These are phyloP conservation scores for Ceratocystis cubensis DNA, from an alignment of 2,329 filamentous ascomycete genomes.

Conservation along the genomic window DNA sequence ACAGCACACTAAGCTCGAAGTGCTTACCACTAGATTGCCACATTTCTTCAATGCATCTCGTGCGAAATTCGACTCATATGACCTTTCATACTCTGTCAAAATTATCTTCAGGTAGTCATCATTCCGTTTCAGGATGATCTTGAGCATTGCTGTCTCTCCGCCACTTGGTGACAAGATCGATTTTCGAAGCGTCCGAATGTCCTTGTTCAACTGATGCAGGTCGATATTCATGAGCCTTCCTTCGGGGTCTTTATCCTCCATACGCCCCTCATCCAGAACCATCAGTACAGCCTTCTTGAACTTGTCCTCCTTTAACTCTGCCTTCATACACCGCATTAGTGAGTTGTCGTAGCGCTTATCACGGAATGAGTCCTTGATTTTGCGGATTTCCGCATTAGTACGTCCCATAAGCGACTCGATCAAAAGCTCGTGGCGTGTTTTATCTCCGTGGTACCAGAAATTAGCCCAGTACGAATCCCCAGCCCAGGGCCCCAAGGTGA, in stretches of 20 bases:
- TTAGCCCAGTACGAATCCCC: constrained; percentile 96
- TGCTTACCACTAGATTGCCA: constrained; percentile 77
- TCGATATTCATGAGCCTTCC: constrained; percentile 49
- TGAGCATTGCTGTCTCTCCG: constrained; percentile 77
- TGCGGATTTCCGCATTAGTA: constrained; percentile 70
- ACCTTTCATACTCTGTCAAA: constrained; percentile 60
- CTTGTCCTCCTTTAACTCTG: constrained; percentile 88
- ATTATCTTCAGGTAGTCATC: constrained; percentile 74
- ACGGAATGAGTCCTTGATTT: constrained; percentile 77
- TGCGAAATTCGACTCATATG: constrained; percentile 70
- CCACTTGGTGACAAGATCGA: constrained; percentile 62
- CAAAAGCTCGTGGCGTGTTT: constrained; percentile 70
- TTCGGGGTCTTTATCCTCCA: constrained; percentile 63
- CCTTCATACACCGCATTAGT: constrained; percentile 73
- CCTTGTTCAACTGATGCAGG: constrained; percentile 48
- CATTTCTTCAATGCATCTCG: constrained; percentile 78
- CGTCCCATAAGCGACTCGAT: constrained; percentile 90
- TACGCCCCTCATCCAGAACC: constrained; percentile 68
- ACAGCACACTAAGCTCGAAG: constrained; percentile 13
- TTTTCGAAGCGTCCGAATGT: constrained; percentile 58
- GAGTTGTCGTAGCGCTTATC: constrained; percentile 86
- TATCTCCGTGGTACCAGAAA: constrained; percentile 88
- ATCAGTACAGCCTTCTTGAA: constrained; percentile 80
- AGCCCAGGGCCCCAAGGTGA: constrained; percentile 81
- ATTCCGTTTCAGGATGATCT: constrained; percentile 67